Percentiles rank a stretch among this genome's conserved stretches.
phyloP scores from a whole-genome alignment of 208 protist species.

The Acanthamoeba royreba region DNA sequence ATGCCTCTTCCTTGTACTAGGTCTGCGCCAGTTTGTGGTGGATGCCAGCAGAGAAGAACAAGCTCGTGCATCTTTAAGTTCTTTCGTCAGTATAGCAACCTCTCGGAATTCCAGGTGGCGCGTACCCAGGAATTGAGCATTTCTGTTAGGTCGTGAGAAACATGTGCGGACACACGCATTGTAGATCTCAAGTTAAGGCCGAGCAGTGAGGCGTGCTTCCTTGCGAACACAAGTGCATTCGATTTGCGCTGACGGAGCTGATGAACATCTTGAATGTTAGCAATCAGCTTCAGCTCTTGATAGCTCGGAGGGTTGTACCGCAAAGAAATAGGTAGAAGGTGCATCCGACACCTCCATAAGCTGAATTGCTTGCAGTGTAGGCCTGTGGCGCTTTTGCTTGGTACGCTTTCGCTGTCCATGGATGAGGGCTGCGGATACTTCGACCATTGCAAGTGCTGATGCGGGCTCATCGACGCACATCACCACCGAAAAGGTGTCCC shows the following conservation, averaged over 20 bases:
- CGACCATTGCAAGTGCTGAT: not conserved
- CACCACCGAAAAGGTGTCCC: not conserved
- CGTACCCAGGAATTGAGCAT: not conserved
- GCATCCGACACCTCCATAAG: not conserved
- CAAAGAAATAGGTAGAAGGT: not conserved
- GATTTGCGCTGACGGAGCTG: not conserved
- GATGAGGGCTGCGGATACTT: not conserved
- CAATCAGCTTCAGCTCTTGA: not conserved
- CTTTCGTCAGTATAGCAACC: not conserved
- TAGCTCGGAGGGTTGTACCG: not conserved
- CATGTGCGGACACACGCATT: not conserved
- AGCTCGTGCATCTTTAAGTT: not conserved
- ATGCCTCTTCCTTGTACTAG: not conserved
- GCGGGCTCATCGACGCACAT: not conserved
- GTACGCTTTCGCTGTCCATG: not conserved
- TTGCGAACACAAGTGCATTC: not conserved
- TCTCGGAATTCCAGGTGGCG: not conserved
- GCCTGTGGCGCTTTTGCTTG: not conserved
- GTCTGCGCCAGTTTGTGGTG: not conserved
- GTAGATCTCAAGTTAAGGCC: not conserved
- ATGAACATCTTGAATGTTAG: not conserved
- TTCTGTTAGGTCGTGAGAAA: not conserved
- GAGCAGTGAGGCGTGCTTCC: not conserved
- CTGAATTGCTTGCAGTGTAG: not conserved
- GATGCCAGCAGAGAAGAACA: not conserved